Conservation (phyloP, 2,329 filamentous ascomycete genomes). For the Monosporascus sp. region DNA sequence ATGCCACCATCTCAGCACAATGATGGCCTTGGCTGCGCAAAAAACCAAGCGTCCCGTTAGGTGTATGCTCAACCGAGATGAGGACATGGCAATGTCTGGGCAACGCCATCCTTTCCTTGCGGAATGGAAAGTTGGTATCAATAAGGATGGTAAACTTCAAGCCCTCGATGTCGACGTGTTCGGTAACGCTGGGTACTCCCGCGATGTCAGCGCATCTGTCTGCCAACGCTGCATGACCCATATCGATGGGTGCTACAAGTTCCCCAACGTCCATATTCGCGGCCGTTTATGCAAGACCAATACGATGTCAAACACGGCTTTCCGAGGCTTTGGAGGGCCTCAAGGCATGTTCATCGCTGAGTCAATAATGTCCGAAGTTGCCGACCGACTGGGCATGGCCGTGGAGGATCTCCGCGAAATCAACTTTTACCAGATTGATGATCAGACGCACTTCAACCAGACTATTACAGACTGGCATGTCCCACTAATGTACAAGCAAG, state of each 20-base stretch:
- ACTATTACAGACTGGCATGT: conserved; percentile 87
- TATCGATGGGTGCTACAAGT: conserved; percentile 81
- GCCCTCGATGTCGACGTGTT: conserved; percentile 87
- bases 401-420: conserved; percentile 76
- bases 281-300: conserved; percentile 91
- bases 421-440: conserved; percentile 78
- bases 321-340: conserved; percentile 92
- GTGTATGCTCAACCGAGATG: conserved; percentile 94
- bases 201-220: conserved; percentile 68
- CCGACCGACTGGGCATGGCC: conserved; percentile 79
- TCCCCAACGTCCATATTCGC: conserved; percentile 79
- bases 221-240: conserved; percentile 82
- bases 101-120: conserved; percentile 91
- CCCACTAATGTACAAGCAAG: conserved; percentile 89
- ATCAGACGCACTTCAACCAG: conserved; percentile 89
- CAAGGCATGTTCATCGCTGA: conserved; percentile 95
- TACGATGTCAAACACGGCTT: conserved; percentile 95
- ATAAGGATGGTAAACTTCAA: conserved; percentile 85
- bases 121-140: conserved; percentile 88
- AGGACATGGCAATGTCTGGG: conserved; percentile 88
- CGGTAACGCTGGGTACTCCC: conserved; percentile 82
- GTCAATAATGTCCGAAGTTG: conserved; percentile 82
- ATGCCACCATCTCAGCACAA: conserved; percentile 76
- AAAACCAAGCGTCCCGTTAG: conserved; percentile 79
- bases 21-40: conserved; percentile 79